Base-by-base conservation (phyloP, 768 basidiomycete species). In the Russula sp. region DNA sequence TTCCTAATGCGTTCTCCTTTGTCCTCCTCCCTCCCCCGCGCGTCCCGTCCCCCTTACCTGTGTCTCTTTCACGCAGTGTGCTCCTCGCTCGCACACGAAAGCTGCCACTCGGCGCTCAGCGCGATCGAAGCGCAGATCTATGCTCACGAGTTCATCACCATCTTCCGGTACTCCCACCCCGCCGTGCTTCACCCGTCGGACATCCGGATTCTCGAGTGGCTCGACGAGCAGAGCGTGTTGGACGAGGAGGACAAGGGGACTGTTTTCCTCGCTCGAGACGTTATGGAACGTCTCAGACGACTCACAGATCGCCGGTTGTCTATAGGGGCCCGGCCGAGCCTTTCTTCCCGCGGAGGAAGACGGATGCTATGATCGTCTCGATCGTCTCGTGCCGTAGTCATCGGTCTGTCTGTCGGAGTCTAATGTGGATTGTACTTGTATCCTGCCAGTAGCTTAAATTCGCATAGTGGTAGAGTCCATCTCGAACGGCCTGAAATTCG, bases 121-220 rank as follows among this genome's bases (percentile, higher is more conserved):
- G 69, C 65, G 44, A 67, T 74, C 28, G 74, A 75, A 70, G 72
- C 73, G 26, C 62, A 67, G 48, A 70, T 77, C 63, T 77, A 75
- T 67, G 71, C 73, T 28, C 76, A 77, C 72, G 76, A 76, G 58
- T 77, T 77, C 72, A 75, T 74, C 72, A 76, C 73, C 59, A 74
- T 74, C 67, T 77, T 77, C 72, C 75, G 76, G 57, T 76, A 72
- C 69, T 75, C 76, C 46, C 75, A 76, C 64, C 62, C 68, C 55
- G 69, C 73, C 20, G 59, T 69, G 40, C 69, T 77, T 28, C 76
- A 76, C 64, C 75, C 76, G 22, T 68, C 74, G 2, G 76, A 77
- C 69, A 65, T 77, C 44, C 74, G 68, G 64, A 70, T 77, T 62
- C 70, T 77, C 66, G 73, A 74, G 65, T 68, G 71, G 38, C 69